Base-by-base conservation (phyloP, 2,329 filamentous ascomycete species). In the Aureobasidium sp. region DNA sequence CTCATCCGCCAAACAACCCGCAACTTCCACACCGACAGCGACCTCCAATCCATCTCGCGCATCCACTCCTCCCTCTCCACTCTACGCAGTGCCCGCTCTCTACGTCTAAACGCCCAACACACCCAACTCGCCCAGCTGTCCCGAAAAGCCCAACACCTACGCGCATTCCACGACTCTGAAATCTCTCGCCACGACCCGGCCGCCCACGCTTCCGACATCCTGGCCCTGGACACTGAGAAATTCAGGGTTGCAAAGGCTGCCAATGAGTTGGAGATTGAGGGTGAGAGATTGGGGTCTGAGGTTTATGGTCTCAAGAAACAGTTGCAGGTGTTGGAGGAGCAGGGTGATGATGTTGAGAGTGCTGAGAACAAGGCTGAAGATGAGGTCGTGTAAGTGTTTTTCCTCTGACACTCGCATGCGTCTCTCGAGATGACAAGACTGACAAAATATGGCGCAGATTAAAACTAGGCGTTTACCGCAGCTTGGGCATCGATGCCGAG, bases 201-300 rank as follows among this genome's bases (percentile, higher is more conserved):
- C 6, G 85, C 85, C 64, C 93, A 97, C 77, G 91, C 92, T 6
- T 86, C 86, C 39, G 85, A 90, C 71, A 96, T 97, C 65, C 82
- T 94, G 22, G 84, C 88, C 44, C 86, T 97, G 64, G 93, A 97
- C 76, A 96, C 91, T 1, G 87, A 92, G 68, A 97, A 97, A 72
- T 97, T 97, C 77, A 87, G 91, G 68, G 87, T 91, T 62, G 93
- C 93, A n/a, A 97, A 97, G 76, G 86, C 89, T 17, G 91, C 90
- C 0, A 88, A 85, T 1, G 93, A 97, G 73, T 80, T 94, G 7
- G 92, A 97, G 78, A 91, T 93, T 71, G 94, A 99, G 77, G 89
- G 89, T n/a, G 93, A 97, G 79, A 83, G 93, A n/a, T 79, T 97
- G 49, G 86, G 89, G 62, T 84, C 85, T 6, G 90, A 95, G 74